Evolutionary conservation across 2,329 filamentous ascomycete genomes (phyloP).

Genomic region (Drechslerella coelobrocha): DNA sequence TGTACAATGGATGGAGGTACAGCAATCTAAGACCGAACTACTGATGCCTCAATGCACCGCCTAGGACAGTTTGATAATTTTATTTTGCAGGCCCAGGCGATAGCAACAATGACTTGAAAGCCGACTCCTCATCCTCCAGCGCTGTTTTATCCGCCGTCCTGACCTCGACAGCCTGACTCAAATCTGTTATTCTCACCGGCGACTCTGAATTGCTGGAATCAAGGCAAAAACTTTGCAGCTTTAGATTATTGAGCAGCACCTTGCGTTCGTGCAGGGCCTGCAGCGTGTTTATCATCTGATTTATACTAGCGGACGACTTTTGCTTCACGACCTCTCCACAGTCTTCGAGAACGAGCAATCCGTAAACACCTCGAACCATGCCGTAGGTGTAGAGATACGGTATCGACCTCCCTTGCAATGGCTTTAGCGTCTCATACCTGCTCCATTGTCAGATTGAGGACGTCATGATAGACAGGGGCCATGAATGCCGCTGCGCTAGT

Average conservation of each 20-base stretch:
- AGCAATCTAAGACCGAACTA: too few relatives aligned
- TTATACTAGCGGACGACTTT: background rate
- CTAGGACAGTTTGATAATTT: too few relatives aligned
- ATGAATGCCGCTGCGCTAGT: too few relatives aligned
- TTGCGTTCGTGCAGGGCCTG: background rate
- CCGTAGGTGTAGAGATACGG: background rate
- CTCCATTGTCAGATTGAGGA: too few relatives aligned
- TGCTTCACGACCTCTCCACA: background rate
- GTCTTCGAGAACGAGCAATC: slow-evolving; percentile 7
- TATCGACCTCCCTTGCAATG: background rate
- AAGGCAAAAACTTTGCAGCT: background rate
- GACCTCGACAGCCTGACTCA: background rate
- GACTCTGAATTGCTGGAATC: background rate
- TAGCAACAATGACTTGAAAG: too few relatives aligned
- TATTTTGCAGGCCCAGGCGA: too few relatives aligned
- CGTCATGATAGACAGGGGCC: too few relatives aligned
- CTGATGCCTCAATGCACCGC: too few relatives aligned
- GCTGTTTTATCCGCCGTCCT: too few relatives aligned
- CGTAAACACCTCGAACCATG: background rate
- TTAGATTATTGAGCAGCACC: background rate
- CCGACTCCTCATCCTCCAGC: too few relatives aligned
- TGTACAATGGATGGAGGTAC: too few relatives aligned
- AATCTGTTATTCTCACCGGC: background rate
- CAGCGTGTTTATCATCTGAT: background rate
- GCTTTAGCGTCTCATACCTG: background rate